phyloP scores from a whole-genome alignment of 371 early-diverging fungal genomes.

The Batkoa obscura region DNA sequence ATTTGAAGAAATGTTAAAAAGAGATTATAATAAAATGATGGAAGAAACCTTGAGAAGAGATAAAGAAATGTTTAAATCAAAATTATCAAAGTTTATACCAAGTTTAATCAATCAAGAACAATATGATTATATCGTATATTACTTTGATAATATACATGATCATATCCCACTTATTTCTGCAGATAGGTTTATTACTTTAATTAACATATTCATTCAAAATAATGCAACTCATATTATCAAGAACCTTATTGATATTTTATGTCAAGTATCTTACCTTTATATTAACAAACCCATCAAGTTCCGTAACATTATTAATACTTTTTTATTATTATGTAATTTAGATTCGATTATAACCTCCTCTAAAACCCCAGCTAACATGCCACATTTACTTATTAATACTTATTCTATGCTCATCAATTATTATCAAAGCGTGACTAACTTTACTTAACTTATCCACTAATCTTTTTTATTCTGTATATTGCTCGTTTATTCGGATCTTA shows the following conservation, averaged over 20 bases:
- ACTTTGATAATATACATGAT: not conserved
- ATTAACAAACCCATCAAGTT: not conserved
- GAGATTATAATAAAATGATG: not conserved
- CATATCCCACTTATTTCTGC: not conserved
- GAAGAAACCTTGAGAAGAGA: not conserved
- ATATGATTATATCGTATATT: not conserved
- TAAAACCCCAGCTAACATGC: too few relatives aligned
- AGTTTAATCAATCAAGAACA: not conserved
- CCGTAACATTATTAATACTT: not conserved
- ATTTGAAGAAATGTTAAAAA: not conserved
- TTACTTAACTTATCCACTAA: too few relatives aligned
- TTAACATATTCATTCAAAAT: not conserved
- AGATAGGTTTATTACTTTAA: not conserved
- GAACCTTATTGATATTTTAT: not conserved
- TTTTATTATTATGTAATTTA: too few relatives aligned
- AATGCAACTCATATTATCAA: not conserved
- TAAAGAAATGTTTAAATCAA: not conserved
- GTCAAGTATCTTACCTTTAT: not conserved
- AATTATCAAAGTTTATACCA: not conserved
- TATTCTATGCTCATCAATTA: too few relatives aligned
- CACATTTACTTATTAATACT: too few relatives aligned
- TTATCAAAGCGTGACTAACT: too few relatives aligned
- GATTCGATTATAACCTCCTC: too few relatives aligned
- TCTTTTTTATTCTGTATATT: too few relatives aligned
- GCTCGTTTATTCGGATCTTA: too few relatives aligned